Base-by-base conservation (phyloP, 2,329 filamentous ascomycete species). In the Ascochyta pisi region DNA sequence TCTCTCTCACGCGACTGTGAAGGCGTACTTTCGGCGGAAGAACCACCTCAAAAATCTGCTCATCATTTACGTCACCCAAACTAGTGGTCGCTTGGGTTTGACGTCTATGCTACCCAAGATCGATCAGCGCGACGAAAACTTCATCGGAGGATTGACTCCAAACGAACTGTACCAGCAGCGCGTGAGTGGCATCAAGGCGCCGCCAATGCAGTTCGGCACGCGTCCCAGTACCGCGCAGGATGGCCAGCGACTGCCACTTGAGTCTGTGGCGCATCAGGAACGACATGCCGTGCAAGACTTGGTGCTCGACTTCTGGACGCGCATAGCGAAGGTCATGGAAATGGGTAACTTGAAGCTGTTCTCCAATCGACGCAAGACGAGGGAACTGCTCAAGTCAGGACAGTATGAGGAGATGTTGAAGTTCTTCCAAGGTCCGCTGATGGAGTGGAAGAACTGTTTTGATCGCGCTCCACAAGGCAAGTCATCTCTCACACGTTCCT, bases 251-350 rank as follows among this genome's bases (percentile, higher is more conserved):
- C 62, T 73, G 8, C 73, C 73, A 2, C 64, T 71, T 12, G 73
- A 76, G 54, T 73, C 73, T 6, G 64, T 75, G 1, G 72, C 71
- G 1, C 72, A 70, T 8, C 72, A 76, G 48, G 67, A 73, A 53
- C 68, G 73, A 4, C 72, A 76, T 57, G 73, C 70, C 13, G 63
- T 75, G 2, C 78, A 86, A 56, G 85, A 88, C 63, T 75, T 80
- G 29, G 85, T 87, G 66, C 81, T 87, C 54, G 90, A 96, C 75
- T 96, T 92, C 74, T 99, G 95, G 95, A 89, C 93, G 5, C 91
- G 92, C 29, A 92, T 99, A 67, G 96, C 92, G 62, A 90, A 92
- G 66, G 87, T 94, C 58, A 96, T 98, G 89, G 90, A 96, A 67
- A 83, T 89, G 64, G 92, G 91, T 48, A 98, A 98, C 68, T 87